A percentile compares a stretch with the other conserved stretches of the same genome.
phyloP scores from a whole-genome alignment of 179 eudicot species.

The Spinacia oleracea region DNA sequence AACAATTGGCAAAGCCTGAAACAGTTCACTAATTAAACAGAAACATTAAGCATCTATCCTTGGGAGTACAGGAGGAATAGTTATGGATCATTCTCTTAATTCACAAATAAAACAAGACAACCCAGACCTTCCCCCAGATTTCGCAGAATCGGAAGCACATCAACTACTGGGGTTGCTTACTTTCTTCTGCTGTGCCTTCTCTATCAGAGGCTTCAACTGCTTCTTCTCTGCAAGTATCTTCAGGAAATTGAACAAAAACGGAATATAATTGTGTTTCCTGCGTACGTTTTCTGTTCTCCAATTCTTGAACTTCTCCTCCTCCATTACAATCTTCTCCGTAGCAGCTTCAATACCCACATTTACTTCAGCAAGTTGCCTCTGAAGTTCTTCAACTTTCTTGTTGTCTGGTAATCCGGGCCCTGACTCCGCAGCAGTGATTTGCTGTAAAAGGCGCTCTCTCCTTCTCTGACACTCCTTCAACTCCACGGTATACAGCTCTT shows the following conservation, averaged over 20 bases:
- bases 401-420: constrained; percentile 46
- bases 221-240: constrained; percentile 97
- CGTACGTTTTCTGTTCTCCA: constrained; percentile 93
- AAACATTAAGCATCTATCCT: background rate
- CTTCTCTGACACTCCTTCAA: constrained; percentile 84
- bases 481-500: constrained; percentile 83
- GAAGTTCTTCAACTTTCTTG: constrained; percentile 56
- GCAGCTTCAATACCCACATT: constrained; percentile 82
- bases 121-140: background rate
- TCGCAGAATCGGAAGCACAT: background rate
- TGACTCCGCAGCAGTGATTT: constrained; percentile 57
- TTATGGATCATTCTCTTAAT: background rate
- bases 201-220: constrained; percentile 90
- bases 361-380: constrained; percentile 64
- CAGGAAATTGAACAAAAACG: constrained; percentile 89
- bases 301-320: constrained; percentile 95
- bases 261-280: constrained; percentile 92
- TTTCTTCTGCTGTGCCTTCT: constrained; percentile 90
- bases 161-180: constrained; percentile 44
- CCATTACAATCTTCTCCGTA: constrained; percentile 87
- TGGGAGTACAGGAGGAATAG: background rate
- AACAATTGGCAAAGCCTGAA: background rate
- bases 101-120: constrained; percentile 4
- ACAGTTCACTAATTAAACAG: constrained; percentile 9
- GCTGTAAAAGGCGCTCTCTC: constrained; percentile 81